Evolutionary conservation across 2,329 filamentous ascomycete genomes (phyloP), one percentile per base, ranked within the genome.

Genomic region (Beauveria caledonica): DNA sequence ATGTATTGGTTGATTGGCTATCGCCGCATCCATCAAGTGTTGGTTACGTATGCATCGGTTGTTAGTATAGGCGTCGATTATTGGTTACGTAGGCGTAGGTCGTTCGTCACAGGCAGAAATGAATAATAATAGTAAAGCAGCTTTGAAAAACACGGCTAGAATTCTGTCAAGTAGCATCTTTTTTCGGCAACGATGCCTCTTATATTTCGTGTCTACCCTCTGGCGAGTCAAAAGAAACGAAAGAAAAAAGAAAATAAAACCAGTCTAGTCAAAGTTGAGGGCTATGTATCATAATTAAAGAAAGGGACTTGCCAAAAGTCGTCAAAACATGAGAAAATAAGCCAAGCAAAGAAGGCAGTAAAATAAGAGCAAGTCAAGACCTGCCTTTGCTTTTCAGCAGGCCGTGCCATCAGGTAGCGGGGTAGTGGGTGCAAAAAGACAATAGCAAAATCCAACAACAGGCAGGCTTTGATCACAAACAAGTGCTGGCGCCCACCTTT

Each of bases 261-360:
- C 49, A 60, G 42, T 54, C 50, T 54, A 33, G 46, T 51, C 39
- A 55, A 60, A 40, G 33, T 59, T 19, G 39, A 52, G 57, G 48
- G 42, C 44, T 42, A 60, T 60, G 50, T 54, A 40, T 48, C 33
- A 19, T 54, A 44, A 53, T 17, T 39, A 50, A 8, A 49, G n/a
- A 60, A 48, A 53, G 10, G 19, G 17, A 25, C 17, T 44, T 58
- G 56, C 46, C 46, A 58, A 49, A 45, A 44, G 42, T 58, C 56
- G 19, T 58, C 39, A 54, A 25, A 19, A 19, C 29, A 39, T 54
- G 25, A 60, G 48, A 62, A 42, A 51, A 10, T 10, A 42, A 42
- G 17, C 40, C 21, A 48, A 15, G 19, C 15, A 46, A 21, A 42
- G 13, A 40, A 40, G 17, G 33, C 33, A 27, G 54, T 49, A 19